Conservation (phyloP, 2,329 filamentous ascomycete species). For the Calonectria ilicicola region DNA sequence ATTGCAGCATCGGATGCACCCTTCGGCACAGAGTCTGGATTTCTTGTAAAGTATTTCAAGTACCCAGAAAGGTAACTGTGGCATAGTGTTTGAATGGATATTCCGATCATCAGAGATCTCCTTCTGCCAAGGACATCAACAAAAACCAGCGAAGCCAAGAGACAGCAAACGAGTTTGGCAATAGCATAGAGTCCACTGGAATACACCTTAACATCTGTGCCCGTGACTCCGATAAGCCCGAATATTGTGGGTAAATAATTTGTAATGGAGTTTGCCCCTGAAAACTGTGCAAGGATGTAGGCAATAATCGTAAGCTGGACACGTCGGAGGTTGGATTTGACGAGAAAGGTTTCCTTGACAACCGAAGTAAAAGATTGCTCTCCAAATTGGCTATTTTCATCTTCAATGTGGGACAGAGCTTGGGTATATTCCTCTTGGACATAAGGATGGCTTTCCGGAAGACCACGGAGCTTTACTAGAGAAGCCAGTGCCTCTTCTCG, state of each 20-base stretch:
- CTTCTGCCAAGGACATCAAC: constrained; percentile 9
- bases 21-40: not conserved
- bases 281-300: constrained; percentile 33
- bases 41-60: not conserved
- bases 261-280: constrained; percentile 28
- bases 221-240: not conserved
- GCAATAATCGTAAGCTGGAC: constrained; percentile 34
- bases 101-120: constrained; percentile 13
- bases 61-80: not conserved
- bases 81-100: not conserved
- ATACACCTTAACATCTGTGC: constrained; percentile 7
- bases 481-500: not conserved
- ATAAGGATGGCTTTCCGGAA: not conserved
- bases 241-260: constrained; percentile 16
- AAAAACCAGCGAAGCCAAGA: not conserved
- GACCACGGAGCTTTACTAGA: not conserved
- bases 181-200: not conserved
- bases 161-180: not conserved
- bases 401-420: not conserved
- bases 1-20: constrained; percentile 17
- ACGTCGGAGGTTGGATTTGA: constrained; percentile 31
- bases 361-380: not conserved
- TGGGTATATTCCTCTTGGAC: constrained; percentile 1
- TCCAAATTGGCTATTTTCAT: constrained; percentile 5
- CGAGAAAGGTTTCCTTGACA: constrained; percentile 17